Evolutionary conservation across 768 basidiomycete species (phyloP).

Genomic region (Lactarius trivialis): DNA sequence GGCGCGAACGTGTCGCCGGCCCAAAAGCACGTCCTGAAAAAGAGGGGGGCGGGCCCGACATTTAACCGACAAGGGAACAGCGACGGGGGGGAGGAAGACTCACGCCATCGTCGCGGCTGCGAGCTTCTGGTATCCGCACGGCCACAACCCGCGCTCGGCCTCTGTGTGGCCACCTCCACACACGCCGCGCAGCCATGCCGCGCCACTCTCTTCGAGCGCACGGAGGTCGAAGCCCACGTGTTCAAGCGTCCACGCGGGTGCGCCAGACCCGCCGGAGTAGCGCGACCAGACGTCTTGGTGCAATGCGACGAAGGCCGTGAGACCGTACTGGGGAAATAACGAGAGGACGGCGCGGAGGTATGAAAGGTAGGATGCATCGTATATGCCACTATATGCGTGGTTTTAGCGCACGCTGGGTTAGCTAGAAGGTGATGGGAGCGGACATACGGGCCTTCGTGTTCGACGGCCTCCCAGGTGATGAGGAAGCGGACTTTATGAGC

Average conservation of each 20-base stretch:
- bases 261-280: slow-evolving; percentile 90
- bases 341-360: slow-evolving; percentile 70
- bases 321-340: slow-evolving; percentile 63
- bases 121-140: slow-evolving; percentile 89
- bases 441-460: slow-evolving; percentile 87
- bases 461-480: slow-evolving; percentile 95
- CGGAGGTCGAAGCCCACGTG: slow-evolving; percentile 78
- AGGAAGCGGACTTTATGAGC: slow-evolving; percentile 68
- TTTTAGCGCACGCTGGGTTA: background rate
- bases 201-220: slow-evolving; percentile 72
- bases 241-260: slow-evolving; percentile 93
- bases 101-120: slow-evolving; percentile 91
- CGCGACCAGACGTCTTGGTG: slow-evolving; percentile 98
- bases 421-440: background rate
- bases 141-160: slow-evolving; percentile 82
- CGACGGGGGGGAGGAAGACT: slow-evolving; percentile 27
- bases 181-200: slow-evolving; percentile 83
- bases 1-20: slow-evolving; percentile 84
- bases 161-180: slow-evolving; percentile 69
- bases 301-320: slow-evolving; percentile 68
- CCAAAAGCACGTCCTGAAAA: slow-evolving; percentile 81
- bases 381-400: slow-evolving; percentile 52
- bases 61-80: background rate
- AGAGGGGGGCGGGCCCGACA: background rate
- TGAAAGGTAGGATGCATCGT: slow-evolving; percentile 75